Base-by-base conservation (phyloP, 2,329 filamentous ascomycete species). In the Xylaria polymorpha region DNA sequence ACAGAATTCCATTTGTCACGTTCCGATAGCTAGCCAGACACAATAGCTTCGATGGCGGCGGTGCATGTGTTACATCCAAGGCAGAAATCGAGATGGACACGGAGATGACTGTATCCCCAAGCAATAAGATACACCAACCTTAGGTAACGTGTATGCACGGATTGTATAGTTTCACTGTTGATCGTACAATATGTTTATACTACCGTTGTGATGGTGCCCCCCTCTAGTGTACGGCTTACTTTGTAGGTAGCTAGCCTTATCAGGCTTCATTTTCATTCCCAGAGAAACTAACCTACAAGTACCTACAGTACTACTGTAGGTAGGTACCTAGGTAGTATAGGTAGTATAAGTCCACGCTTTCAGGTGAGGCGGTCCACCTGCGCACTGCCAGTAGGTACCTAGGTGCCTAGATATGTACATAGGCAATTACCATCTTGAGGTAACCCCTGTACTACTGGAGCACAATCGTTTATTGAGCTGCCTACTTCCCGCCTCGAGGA, bases 281-380 rank as follows among this genome's bases (percentile, higher is more conserved):
- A 58, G 35, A 43, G 25, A 59, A 25, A 3, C 44, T 37, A 35
- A n/a, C n/a, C n/a, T n/a, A n/a, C n/a, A n/a, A n/a, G n/a, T n/a
- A n/a, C n/a, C n/a, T n/a, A n/a, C n/a, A n/a, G n/a, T n/a, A n/a
- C n/a, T n/a, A n/a, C n/a, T n/a, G 25, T 29, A 29, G 25, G 25
- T 29, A 29, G 2, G 25, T 29, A 29, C 25, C 25, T n/a, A n/a
- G n/a, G n/a, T n/a, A n/a, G n/a, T n/a, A n/a, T n/a, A n/a, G n/a
- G n/a, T n/a, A n/a, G n/a, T n/a, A n/a, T 43, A 53, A 48, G 43
- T 58, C 62, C n/a, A 53, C 44, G 39, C 15, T 53, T 48, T 37
- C 32, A 53, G 53, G 55, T 22, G 43, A 50, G 18, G 51, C 51
- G 18, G 51, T 55, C 25, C 32, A 20, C 51, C 18, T 37, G 32